Evolutionary conservation across 192 early-diverging fungal species (phyloP).

Genomic region (Podila minutissima): DNA sequence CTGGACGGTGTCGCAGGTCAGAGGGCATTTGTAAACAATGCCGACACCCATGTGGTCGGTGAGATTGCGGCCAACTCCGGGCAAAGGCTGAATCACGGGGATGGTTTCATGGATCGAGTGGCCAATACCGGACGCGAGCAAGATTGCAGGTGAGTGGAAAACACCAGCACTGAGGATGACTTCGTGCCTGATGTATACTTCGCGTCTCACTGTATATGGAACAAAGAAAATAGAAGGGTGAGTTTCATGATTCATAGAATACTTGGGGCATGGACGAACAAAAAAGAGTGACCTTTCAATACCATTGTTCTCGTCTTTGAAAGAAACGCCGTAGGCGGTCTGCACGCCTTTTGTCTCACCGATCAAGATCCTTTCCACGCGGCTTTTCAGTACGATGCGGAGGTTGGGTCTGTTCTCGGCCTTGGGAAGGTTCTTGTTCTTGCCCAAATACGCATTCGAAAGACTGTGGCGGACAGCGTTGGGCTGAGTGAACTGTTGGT

Average conservation of each 20-base stretch:
- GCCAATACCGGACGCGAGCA: constrained; percentile 16
- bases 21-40: constrained; percentile 10
- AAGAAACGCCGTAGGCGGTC: constrained; percentile 17
- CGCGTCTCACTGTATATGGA: background rate
- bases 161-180: constrained; percentile 4
- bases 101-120: constrained; percentile 13
- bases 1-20: background rate
- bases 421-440: constrained; percentile 15
- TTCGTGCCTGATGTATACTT: background rate
- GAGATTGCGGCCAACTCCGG: constrained; percentile 52
- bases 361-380: constrained; percentile 13
- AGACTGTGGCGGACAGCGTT: constrained; percentile 11
- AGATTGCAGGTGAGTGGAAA: background rate
- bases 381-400: constrained; percentile 8
- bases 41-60: constrained; percentile 33
- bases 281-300: background rate
- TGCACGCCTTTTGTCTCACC: constrained; percentile 2
- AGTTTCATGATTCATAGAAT: too few relatives aligned
- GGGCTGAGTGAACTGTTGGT: constrained; percentile 5
- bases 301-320: constrained; percentile 19
- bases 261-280: too few relatives aligned
- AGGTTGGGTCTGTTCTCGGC: constrained; percentile 6
- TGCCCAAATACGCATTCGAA: constrained; percentile 17
- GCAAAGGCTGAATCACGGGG: constrained; percentile 27
- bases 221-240: too few relatives aligned